Evolutionary conservation across 2,329 filamentous ascomycete genomes (phyloP).

Genomic region (Cordyceps cicadae): DNA sequence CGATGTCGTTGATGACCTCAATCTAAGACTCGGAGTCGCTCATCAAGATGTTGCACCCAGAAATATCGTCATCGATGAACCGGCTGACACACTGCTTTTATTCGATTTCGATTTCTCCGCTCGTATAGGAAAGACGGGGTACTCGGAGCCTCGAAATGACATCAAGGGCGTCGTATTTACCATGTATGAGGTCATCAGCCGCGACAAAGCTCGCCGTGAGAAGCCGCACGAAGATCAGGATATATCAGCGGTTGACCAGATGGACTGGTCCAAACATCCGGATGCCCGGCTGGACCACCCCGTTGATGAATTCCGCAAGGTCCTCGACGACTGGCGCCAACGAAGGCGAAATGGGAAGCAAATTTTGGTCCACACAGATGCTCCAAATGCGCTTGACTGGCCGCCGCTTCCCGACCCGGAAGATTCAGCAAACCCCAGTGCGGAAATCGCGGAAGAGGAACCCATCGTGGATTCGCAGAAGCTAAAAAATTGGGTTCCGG

Average conservation of each 20-base stretch:
- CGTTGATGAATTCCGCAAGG: background rate
- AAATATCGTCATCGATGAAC: constrained; percentile 29
- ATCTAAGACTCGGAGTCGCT: constrained; percentile 26
- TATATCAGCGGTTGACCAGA: background rate
- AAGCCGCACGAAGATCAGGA: background rate
- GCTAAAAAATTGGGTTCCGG: background rate
- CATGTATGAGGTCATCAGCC: background rate
- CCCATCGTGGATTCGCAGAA: too few species aligned
- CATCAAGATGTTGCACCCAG: constrained; percentile 32
- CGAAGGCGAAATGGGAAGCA: background rate
- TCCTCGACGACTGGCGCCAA: background rate
- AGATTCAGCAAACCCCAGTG: background rate
- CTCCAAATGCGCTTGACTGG: background rate
- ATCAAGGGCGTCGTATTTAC: background rate
- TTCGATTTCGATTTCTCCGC: constrained; percentile 29
- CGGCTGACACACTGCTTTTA: constrained; percentile 22
- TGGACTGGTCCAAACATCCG: background rate
- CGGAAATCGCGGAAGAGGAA: background rate
- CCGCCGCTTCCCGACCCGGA: background rate
- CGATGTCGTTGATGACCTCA: constrained; percentile 28
- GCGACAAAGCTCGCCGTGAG: background rate
- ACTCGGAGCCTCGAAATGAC: background rate
- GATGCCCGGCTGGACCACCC: background rate
- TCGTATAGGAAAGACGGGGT: constrained; percentile 17
- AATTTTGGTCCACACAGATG: background rate